Evolutionary conservation across 306 rosid genomes (phyloP).

Genomic region (Canavalia gladiata): DNA sequence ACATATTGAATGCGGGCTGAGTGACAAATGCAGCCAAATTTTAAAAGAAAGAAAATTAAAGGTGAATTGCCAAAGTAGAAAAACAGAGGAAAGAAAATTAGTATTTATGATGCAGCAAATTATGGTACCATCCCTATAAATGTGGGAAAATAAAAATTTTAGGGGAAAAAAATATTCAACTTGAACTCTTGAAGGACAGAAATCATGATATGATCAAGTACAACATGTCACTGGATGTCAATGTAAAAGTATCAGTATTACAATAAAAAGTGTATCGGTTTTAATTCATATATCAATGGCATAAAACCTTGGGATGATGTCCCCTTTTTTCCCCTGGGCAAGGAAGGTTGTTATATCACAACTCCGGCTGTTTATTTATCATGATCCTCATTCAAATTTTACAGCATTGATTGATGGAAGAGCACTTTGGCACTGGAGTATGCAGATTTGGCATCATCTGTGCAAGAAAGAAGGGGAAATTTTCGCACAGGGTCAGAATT

Average conservation of each 20-base stretch:
- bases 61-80: background rate
- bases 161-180: background rate
- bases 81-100: background rate
- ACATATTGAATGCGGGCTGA: too few relatives aligned
- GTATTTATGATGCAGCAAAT: background rate
- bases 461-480: conserved; percentile 4
- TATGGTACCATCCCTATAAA: background rate
- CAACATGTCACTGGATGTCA: background rate
- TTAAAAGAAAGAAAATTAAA: too few relatives aligned
- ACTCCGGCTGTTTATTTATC: conserved; percentile 11
- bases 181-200: background rate
- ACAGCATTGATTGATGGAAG: conserved; percentile 58
- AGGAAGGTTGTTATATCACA: background rate
- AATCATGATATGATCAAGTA: background rate
- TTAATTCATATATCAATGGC: conserved; percentile 6
- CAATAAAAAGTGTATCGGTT: background rate
- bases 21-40: background rate
- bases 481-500: conserved; percentile 6
- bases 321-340: background rate
- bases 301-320: background rate
- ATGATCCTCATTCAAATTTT: conserved; percentile 39
- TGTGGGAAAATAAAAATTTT: background rate
- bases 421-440: conserved; percentile 54
- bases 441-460: conserved; percentile 59
- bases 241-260: background rate